Base-by-base conservation (phyloP, 108 stramenopile genomes). In the Cyclostephanos invisitatus region DNA sequence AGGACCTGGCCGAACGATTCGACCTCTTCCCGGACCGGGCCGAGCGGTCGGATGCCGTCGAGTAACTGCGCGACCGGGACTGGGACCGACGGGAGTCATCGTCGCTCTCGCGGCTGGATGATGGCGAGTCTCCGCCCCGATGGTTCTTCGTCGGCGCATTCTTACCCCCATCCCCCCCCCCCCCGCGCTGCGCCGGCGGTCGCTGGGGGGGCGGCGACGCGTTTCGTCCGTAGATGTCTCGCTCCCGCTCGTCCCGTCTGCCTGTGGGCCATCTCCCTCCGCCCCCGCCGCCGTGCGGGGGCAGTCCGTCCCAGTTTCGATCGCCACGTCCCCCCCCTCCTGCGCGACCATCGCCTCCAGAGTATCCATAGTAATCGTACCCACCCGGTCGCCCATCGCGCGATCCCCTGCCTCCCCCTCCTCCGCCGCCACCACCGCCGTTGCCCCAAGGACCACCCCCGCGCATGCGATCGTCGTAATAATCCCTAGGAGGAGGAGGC, bases 21-120 rank as follows among this genome's bases (percentile, higher is more conserved):
- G 36, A 67, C 24, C 44, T 64, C 7, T 29, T 61, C 44, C 51
- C 61, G 36, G 25, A 21, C 59, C 21, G 22, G 49, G 32, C 22
- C 25, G 51, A 50, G 20, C 28, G 35, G 11, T 49, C 18, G 0
- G 62, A 44, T 21, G 62, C 49, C 10, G 55, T 38, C 8, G 74
- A 68, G 20, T 51, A 17, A 24, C 68, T 70, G 6, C 75, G 75
- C 25, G 74, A 74, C 12, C 75, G 75, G 27, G 68, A 75, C 17
- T 29, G 75, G 15, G 74, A 79, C 28, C 60, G 67, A 10, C 68
- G 69, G 57, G 54, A 67, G 53, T 29, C 54, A 2, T 46, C 44
- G 44, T 46, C 44, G 44, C 44, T 46, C 44, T 15, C 44, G 32
- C 32, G 48, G 66, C 21, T 42, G 40, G 58, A 59, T 4, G 58